These are phyloP conservation scores for Apiotrichum domesticum DNA, from an alignment of 1,284 basidiomycete species.

Conservation along the genomic window DNA sequence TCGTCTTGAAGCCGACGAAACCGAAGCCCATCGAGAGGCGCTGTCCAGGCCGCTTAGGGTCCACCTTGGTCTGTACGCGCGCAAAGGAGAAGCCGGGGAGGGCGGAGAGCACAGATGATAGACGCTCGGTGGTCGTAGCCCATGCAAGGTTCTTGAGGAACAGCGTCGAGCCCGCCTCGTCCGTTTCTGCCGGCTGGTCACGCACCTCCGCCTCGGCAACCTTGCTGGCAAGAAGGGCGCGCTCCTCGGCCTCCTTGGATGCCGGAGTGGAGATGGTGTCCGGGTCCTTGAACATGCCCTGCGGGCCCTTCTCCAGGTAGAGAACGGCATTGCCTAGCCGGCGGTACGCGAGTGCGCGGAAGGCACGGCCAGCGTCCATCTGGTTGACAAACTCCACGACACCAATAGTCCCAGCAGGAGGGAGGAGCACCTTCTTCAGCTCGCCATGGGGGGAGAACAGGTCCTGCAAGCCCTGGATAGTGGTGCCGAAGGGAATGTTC, in stretches of 20 bases:
- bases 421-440: constrained; percentile 71
- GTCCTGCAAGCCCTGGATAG: constrained; percentile 63
- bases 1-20: constrained; percentile 83
- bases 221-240: constrained; percentile 33
- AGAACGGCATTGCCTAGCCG: constrained; percentile 82
- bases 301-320: constrained; percentile 88
- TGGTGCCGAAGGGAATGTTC: constrained; percentile 92
- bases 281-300: constrained; percentile 60
- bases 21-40: constrained; percentile 91
- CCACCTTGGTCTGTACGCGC: constrained; percentile 83
- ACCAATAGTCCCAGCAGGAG: constrained; percentile 89
- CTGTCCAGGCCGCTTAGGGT: constrained; percentile 61
- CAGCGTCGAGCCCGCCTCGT: constrained; percentile 71
- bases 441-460: constrained; percentile 74
- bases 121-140: constrained; percentile 70
- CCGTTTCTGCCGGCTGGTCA: constrained; percentile 50
- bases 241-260: constrained; percentile 47
- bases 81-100: constrained; percentile 81
- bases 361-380: constrained; percentile 66
- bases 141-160: constrained; percentile 95
- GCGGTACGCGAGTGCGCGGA: constrained; percentile 77
- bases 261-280: constrained; percentile 14
- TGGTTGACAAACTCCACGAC: constrained; percentile 77
- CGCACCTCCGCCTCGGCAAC: constrained; percentile 21
- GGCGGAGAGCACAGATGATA: constrained; percentile 66